A percentile compares a stretch with the other conserved stretches of the same genome.
Evolutionary conservation across 2,329 filamentous ascomycete genomes (phyloP).

Genomic region (Fusarium sp.): DNA sequence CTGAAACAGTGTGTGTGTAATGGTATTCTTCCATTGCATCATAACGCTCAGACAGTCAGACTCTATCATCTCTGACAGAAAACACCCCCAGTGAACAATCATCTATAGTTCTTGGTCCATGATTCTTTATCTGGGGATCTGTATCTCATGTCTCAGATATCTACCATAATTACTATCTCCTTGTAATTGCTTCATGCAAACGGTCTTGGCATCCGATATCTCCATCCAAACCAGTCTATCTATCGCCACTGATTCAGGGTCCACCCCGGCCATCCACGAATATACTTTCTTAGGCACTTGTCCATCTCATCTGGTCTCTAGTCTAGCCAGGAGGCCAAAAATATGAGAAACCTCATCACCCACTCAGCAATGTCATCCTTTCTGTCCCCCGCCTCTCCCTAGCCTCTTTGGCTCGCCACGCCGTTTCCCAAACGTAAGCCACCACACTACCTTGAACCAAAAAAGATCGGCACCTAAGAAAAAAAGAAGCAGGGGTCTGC

Average conservation of each 20-base stretch:
- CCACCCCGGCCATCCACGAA: background rate
- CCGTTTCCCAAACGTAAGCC: slow-evolving; percentile 6
- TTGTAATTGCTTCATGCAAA: background rate
- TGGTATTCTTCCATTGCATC: no score
- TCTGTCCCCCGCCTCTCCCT: background rate
- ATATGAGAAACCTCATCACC: background rate
- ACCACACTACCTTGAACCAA: background rate
- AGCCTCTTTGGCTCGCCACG: background rate
- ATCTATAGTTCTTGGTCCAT: no score
- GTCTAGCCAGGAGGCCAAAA: background rate
- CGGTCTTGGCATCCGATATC: background rate
- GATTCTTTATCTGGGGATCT: background rate
- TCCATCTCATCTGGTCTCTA: slow-evolving; percentile 1
- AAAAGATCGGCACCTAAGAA: slow-evolving; percentile 6
- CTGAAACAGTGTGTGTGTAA: background rate
- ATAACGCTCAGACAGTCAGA: background rate
- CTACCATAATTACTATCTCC: background rate
- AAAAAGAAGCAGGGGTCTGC: slow-evolving; percentile 11
- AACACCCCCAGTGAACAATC: no score
- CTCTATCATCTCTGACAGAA: background rate
- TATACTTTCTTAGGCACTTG: slow-evolving; percentile 13
- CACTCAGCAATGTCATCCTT: background rate
- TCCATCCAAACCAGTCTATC: accelerated
- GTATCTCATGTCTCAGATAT: background rate
- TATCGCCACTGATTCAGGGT: slow-evolving; percentile 7